Conservation (phyloP, 176 grass and related monocot genomes). For the Zizania latifolia region DNA sequence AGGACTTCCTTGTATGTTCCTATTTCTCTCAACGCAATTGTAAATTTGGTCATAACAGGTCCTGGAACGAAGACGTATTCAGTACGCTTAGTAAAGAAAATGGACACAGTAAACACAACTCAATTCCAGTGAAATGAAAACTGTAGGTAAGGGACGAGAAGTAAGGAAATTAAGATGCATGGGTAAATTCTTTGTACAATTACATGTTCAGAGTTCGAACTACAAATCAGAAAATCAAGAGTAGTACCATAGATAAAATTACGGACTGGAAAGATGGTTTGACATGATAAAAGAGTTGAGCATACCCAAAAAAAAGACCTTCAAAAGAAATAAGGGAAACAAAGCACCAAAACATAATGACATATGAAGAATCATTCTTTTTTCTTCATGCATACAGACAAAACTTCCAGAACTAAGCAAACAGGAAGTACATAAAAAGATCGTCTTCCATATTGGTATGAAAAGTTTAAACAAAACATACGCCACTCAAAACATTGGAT, state of each 20-base stretch:
- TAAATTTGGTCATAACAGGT: conserved; percentile 94
- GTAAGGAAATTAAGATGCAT: background rate
- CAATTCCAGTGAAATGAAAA: background rate
- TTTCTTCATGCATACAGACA: conserved; percentile 5
- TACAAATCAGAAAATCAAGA: background rate
- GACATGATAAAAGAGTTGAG: background rate
- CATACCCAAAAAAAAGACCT: background rate
- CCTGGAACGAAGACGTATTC: conserved; percentile 49
- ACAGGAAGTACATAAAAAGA: background rate
- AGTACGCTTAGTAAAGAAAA: conserved; percentile 23
- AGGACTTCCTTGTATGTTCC: conserved; percentile 98
- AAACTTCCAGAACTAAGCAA: conserved; percentile 16
- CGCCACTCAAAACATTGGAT: background rate
- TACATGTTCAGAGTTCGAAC: background rate
- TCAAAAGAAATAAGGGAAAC: background rate
- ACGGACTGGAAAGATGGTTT: background rate
- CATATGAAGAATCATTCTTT: background rate
- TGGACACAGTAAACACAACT: background rate
- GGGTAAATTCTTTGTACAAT: background rate
- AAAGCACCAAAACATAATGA: background rate
- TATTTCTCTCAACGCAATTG: conserved; percentile 93
- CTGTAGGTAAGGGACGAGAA: background rate
- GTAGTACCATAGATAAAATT: background rate
- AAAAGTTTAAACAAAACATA: conserved; percentile 14
- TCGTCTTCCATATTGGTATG: background rate